Evolutionary conservation across 495 filamentous ascomycete genomes (phyloP), one percentile per base, ranked within the genome.

Genomic region (Cladorrhinum samala): DNA sequence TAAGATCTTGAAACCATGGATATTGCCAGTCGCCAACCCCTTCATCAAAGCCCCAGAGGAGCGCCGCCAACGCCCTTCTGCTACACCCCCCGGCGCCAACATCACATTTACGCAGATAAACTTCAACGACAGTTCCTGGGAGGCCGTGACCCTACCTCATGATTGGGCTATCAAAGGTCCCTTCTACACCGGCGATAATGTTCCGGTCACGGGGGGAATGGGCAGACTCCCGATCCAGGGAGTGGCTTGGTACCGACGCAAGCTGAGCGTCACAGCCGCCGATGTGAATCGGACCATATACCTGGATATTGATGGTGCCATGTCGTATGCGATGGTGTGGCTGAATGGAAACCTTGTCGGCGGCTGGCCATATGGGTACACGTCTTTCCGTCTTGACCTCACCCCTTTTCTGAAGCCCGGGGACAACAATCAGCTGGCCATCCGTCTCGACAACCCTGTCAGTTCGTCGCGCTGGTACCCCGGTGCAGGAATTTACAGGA

Each of bases 181-280:
- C 1, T 77, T 75, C 42, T 67, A 65, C 27, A 60, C 64, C 2
- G 59, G 59, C 1, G 23, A 47, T 11, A 49, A 60, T 43, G 59
- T 78, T 3, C 67, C 67, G 3, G 76, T 78, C 56, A 76, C 75
- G 40, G 81, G 75, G 9, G 72, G 74, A 9, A 83, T 78, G 70
- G 84, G 81, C 4, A 67, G 85, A 1, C 64, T 88, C 21, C 75
- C 72, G n/a, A 56, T 57, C 6, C 65, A 74, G 18, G 76, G 76
- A 11, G 67, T 76, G 13, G 73, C 72, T 7, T 79, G 74, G 73
- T 79, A 77, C 44, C 73, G 76, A n/a, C 67, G 66, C 23, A 74
- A 63, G 0, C 19, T 79, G 14, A 59, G n/a, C n/a, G n/a, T n/a
- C n/a, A n/a, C n/a, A n/a, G n/a, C n/a, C n/a, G n/a, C n/a, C n/a